Percentiles rank a stretch among this genome's conserved stretches.
Conservation (phyloP, 2,329 filamentous ascomycete genomes). For the Ophiostoma novo-ulmi region DNA sequence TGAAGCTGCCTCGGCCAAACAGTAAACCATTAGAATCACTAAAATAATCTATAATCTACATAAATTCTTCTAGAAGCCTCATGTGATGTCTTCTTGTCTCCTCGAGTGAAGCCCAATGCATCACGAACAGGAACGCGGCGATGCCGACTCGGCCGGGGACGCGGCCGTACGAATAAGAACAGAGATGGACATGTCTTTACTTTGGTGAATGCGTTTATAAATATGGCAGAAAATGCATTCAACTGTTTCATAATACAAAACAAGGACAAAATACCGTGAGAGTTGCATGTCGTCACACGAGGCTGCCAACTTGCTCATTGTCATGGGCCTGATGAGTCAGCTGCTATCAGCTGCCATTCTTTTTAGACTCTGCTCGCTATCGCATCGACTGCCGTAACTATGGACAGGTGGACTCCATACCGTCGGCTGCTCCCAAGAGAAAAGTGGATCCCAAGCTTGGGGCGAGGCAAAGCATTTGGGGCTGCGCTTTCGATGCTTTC, state of each 20-base stretch:
- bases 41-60: no score
- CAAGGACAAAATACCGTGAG: no score
- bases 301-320: neutral
- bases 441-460: neutral
- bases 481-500: neutral
- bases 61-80: no score
- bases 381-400: neutral
- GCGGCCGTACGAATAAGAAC: neutral
- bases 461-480: neutral
- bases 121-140: slow-evolving; percentile 11
- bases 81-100: neutral
- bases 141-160: neutral
- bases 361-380: neutral
- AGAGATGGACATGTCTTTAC: no score
- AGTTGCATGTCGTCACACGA: slow-evolving; percentile 3
- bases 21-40: no score
- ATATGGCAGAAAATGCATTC: no score
- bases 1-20: no score
- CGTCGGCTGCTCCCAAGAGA: neutral
- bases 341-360: neutral
- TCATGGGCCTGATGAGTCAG: neutral
- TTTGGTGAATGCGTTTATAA: no score
- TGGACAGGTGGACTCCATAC: neutral
- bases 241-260: no score
- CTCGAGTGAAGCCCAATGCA: neutral